Evolutionary conservation across 202 grass and related monocot genomes (phyloP).

Genomic region (Eragrostis tef): DNA sequence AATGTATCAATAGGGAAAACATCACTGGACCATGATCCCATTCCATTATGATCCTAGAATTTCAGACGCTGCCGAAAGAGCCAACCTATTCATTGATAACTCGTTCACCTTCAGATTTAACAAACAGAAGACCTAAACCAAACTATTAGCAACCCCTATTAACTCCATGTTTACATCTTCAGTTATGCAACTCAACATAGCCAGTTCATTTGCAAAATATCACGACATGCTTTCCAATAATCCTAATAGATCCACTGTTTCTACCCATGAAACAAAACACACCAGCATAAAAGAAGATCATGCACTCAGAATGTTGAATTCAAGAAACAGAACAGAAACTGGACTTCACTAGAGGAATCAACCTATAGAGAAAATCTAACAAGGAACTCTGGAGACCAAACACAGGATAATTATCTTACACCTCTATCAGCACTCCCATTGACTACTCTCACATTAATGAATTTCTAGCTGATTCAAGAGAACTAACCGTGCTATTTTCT

Average conservation of each 20-base stretch:
- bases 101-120: not conserved
- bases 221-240: constrained; percentile 18
- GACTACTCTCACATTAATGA: constrained; percentile 24
- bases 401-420: constrained; percentile 1
- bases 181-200: constrained; percentile 2
- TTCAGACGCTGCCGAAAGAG: not conserved
- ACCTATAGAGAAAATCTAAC: not conserved
- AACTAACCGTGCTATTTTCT: constrained; percentile 19
- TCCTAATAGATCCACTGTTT: not conserved
- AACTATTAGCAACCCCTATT: not conserved
- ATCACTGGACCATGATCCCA: not conserved
- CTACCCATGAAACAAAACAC: constrained; percentile 16
- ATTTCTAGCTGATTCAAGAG: constrained; percentile 24
- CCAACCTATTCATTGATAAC: not conserved
- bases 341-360: constrained; percentile 23
- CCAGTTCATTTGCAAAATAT: constrained; percentile 5
- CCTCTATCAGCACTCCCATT: constrained; percentile 26
- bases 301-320: constrained; percentile 27
- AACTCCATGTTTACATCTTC: not conserved
- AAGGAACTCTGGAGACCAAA: constrained; percentile 33
- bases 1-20: not conserved
- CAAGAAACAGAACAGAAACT: constrained; percentile 7
- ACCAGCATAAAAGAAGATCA: constrained; percentile 1
- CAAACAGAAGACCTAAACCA: not conserved
- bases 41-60: not conserved